These are phyloP conservation scores for Xylariaceae sp. DNA, from an alignment of 2,329 filamentous ascomycete genomes.

Conservation along the genomic window DNA sequence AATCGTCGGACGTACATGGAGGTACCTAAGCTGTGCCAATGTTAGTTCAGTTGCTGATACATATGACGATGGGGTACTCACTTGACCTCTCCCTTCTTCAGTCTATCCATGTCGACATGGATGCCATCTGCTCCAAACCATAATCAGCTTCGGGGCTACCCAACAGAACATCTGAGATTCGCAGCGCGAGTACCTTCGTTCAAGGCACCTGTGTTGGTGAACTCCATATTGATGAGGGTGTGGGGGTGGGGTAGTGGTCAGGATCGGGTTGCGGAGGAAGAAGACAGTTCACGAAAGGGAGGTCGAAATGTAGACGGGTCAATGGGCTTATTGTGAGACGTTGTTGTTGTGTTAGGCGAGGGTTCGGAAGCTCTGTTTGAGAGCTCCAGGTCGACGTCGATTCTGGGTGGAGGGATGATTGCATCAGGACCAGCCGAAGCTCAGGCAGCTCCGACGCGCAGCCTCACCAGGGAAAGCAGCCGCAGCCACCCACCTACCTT, in stretches of 20 bases:
- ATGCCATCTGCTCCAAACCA: constrained; percentile 73
- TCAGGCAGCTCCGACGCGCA: constrained; percentile 20
- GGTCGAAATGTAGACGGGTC: neutral
- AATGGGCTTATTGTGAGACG: neutral
- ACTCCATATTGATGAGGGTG: constrained; percentile 50
- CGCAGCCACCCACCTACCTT: too few species aligned
- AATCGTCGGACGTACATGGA: constrained; percentile 69
- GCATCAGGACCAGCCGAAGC: neutral
- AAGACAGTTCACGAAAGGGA: neutral
- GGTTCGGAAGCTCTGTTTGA: neutral
- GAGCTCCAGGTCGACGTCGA: constrained; percentile 6
- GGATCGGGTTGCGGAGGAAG: neutral
- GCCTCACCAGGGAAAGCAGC: constrained; percentile 5
- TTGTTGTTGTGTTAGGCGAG: neutral
- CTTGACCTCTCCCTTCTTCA: constrained; percentile 99
- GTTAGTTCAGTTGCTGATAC: constrained; percentile 30
- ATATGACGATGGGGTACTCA: constrained; percentile 45
- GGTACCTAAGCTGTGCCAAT: constrained; percentile 71
- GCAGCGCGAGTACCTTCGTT: constrained; percentile 52
- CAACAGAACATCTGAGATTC: constrained; percentile 17
- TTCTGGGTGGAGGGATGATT: constrained; percentile 20
- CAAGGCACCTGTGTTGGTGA: constrained; percentile 57
- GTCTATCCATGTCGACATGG: constrained; percentile 95
- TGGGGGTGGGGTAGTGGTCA: constrained; percentile 7
- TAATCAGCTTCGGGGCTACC: constrained; percentile 23